Conservation (phyloP, 1,284 basidiomycete species). For the Tremellales sp. region DNA sequence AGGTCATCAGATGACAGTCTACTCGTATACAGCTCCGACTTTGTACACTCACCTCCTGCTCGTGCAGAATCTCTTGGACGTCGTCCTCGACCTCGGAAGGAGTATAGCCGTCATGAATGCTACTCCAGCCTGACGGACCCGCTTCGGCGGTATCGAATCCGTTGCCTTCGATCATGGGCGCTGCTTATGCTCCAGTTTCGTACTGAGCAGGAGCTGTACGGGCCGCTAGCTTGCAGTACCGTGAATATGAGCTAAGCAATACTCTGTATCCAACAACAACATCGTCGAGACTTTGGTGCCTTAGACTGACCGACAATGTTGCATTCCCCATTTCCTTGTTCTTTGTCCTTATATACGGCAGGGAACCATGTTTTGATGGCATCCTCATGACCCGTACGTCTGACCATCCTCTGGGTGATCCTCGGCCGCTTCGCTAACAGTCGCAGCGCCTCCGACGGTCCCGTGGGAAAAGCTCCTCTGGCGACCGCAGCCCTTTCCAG, state of each 20-base stretch:
- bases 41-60: slow-evolving; percentile 10
- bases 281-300: no score
- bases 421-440: neutral
- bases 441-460: neutral
- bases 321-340: no score
- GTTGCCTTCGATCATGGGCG: slow-evolving; percentile 15
- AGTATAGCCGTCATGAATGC: neutral
- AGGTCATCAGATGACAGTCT: neutral
- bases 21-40: neutral
- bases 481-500: slow-evolving; percentile 70
- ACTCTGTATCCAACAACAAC: no score
- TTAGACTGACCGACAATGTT: no score
- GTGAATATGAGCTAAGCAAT: no score
- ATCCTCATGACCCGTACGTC: neutral
- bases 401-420: neutral
- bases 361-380: no score
- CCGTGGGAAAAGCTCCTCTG: slow-evolving; percentile 81
- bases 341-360: no score
- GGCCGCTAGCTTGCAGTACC: no score
- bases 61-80: slow-evolving; percentile 7
- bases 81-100: slow-evolving; percentile 4
- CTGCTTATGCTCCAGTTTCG: no score
- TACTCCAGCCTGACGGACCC: slow-evolving; percentile 11
- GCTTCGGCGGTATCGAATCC: slow-evolving; percentile 15
- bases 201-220: no score